Evolutionary conservation across 305 asterid species (phyloP).

Genomic region (Fraxinus latifolia): DNA sequence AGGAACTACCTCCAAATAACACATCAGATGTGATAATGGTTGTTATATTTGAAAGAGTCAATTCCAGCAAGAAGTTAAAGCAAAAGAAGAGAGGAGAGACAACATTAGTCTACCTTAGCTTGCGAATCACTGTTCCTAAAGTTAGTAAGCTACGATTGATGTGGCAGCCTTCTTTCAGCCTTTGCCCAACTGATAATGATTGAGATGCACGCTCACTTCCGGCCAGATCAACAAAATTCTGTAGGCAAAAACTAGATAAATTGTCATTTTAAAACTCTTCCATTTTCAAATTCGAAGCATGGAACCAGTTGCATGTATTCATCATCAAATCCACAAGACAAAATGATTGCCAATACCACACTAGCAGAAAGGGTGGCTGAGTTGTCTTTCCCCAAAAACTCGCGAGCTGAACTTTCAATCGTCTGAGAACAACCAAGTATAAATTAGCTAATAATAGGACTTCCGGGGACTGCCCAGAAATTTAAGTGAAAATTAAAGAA

Average conservation of each 20-base stretch:
- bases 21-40: neutral
- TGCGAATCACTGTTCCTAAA: conserved; percentile 90
- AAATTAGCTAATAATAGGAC: conserved; percentile 8
- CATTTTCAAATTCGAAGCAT: conserved; percentile 9
- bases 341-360: conserved; percentile 16
- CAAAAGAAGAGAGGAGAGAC: conserved; percentile 11
- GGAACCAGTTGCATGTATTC: conserved; percentile 11
- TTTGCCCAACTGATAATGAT: conserved; percentile 83
- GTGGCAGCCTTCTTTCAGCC: conserved; percentile 99
- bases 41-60: neutral
- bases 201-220: conserved; percentile 99
- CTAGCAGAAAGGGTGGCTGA: conserved; percentile 91
- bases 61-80: conserved; percentile 9
- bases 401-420: conserved; percentile 96
- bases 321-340: conserved; percentile 15
- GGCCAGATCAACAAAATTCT: conserved; percentile 99
- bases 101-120: conserved; percentile 63
- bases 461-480: neutral
- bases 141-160: conserved; percentile 96
- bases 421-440: conserved; percentile 54
- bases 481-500: neutral
- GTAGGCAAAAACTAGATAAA: conserved; percentile 30
- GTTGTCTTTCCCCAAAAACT: conserved; percentile 87
- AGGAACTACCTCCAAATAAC: conserved; percentile 12
- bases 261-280: neutral